phyloP scores from a whole-genome alignment of 2,329 filamentous ascomycete species.

The Exophiala aquamarina region DNA sequence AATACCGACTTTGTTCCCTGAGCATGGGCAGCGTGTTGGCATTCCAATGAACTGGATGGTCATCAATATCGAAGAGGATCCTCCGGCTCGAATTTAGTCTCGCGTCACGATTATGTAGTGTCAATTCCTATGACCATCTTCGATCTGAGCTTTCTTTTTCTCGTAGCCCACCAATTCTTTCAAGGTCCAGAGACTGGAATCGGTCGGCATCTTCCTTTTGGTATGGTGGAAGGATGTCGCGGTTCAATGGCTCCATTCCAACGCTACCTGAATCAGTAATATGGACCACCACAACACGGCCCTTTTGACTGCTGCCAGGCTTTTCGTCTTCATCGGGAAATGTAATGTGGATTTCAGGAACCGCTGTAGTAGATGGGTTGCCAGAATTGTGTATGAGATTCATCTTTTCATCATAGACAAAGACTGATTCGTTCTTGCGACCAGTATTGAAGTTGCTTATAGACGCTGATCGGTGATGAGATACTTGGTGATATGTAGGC shows the following conservation, averaged over 20 bases:
- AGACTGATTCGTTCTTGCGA: constrained; percentile 66
- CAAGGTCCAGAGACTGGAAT: constrained; percentile 93
- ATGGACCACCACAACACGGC: constrained; percentile 85
- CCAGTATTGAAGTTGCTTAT: constrained; percentile 50
- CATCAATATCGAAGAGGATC: too few relatives aligned
- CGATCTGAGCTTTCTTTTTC: constrained; percentile 65
- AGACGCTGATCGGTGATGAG: constrained; percentile 59
- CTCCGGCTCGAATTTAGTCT: too few relatives aligned
- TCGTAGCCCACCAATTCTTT: constrained; percentile 89
- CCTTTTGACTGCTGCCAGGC: constrained; percentile 64
- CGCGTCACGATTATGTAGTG: background rate
- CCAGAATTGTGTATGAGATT: constrained; percentile 74
- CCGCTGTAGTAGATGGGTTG: constrained; percentile 75
- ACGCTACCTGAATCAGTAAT: constrained; percentile 83
- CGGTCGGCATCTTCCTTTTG: constrained; percentile 75
- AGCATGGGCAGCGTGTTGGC: too few relatives aligned
- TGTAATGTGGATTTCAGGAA: constrained; percentile 96
- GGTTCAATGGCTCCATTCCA: constrained; percentile 79
- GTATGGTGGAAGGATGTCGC: constrained; percentile 78
- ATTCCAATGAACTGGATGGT: too few relatives aligned
- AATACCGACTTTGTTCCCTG: too few relatives aligned
- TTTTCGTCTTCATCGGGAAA: constrained; percentile 92
- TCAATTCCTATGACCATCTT: constrained; percentile 18
- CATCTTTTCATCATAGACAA: constrained; percentile 78
- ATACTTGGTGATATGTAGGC: constrained; percentile 64